Conservation (phyloP, 2,329 filamentous ascomycete species). For the Didymella arachidicola region DNA sequence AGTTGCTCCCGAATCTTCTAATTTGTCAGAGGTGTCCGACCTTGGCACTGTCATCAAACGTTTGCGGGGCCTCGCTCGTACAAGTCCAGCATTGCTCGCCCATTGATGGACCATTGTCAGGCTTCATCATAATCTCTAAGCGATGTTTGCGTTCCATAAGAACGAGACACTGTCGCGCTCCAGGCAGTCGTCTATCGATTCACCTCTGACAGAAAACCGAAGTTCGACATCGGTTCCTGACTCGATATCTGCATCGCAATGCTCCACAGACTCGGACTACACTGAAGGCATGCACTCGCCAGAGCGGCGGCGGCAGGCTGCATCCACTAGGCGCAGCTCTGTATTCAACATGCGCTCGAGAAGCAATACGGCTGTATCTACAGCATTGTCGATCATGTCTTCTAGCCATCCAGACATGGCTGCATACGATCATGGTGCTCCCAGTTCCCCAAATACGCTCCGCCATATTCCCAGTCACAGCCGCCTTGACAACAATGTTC, state of each 20-base stretch:
- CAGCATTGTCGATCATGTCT: slow-evolving; percentile 39
- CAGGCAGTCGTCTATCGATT: slow-evolving; percentile 47
- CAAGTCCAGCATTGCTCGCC: slow-evolving; percentile 32
- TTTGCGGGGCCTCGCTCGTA: slow-evolving; percentile 39
- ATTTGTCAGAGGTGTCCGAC: slow-evolving; percentile 39
- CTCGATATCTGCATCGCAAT: slow-evolving; percentile 34
- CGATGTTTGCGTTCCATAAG: slow-evolving; percentile 51
- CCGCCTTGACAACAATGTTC: slow-evolving; percentile 32
- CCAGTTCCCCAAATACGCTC: slow-evolving; percentile 37
- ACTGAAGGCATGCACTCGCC: slow-evolving; percentile 42
- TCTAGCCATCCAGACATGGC: slow-evolving; percentile 36
- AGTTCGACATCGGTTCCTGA: slow-evolving; percentile 35
- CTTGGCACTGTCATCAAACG: slow-evolving; percentile 20
- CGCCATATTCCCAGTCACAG: slow-evolving; percentile 31
- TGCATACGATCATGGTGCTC: slow-evolving; percentile 18
- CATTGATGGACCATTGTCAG: slow-evolving; percentile 30
- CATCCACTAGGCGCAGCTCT: slow-evolving; percentile 41
- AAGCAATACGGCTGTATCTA: slow-evolving; percentile 50
- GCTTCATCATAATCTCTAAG: slow-evolving; percentile 22
- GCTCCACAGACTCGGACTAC: slow-evolving; percentile 34
- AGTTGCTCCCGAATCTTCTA: slow-evolving; percentile 34
- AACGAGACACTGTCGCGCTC: slow-evolving; percentile 40
- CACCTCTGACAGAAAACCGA: slow-evolving; percentile 32
- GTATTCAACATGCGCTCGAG: slow-evolving; percentile 50
- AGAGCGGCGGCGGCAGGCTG: slow-evolving; percentile 36